Percentiles rank a stretch among this genome's conserved stretches.
Conservation (phyloP, 176 grass and related monocot species). For the Juncus effusus region DNA sequence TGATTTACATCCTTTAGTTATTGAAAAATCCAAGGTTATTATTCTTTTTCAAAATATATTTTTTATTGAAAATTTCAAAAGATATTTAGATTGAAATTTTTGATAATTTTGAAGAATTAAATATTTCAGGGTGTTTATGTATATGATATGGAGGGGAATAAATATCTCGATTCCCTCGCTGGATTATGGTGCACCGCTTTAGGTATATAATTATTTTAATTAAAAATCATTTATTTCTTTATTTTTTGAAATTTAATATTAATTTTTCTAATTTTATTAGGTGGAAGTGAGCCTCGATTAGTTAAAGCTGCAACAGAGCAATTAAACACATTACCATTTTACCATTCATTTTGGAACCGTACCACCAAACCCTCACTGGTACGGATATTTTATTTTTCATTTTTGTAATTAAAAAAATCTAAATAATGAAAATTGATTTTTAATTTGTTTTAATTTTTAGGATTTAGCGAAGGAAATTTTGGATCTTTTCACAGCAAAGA, state of each 20-base stretch:
- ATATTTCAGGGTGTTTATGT: slow-evolving; percentile 78
- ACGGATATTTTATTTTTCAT: slow-evolving; percentile 20
- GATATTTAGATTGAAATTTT: not conserved
- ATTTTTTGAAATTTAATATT: not conserved
- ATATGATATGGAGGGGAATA: slow-evolving; percentile 82
- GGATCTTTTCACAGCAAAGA: slow-evolving; percentile 68
- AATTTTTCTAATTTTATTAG: slow-evolving; percentile 40
- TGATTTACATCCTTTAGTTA: slow-evolving; percentile 73
- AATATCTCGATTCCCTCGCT: slow-evolving; percentile 85
- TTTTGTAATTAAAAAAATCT: not conserved
- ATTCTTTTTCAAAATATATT: not conserved
- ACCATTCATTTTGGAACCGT: slow-evolving; percentile 97
- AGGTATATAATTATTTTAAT: slow-evolving; percentile 43
- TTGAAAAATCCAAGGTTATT: slow-evolving; percentile 86
- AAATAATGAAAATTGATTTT: slow-evolving; percentile 1
- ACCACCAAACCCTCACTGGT: slow-evolving; percentile 92
- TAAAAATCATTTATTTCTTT: slow-evolving; percentile 1
- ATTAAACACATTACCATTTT: slow-evolving; percentile 88
- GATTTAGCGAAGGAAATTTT: slow-evolving; percentile 85
- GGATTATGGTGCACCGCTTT: slow-evolving; percentile 94
- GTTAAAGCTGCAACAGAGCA: slow-evolving; percentile 79
- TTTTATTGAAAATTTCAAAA: not conserved
- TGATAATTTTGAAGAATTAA: not conserved
- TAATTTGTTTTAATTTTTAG: slow-evolving; percentile 38
- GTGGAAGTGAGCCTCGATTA: slow-evolving; percentile 83